Evolutionary conservation across 495 filamentous ascomycete genomes (phyloP).

Genomic region (Aspergillus incahuasiensis): DNA sequence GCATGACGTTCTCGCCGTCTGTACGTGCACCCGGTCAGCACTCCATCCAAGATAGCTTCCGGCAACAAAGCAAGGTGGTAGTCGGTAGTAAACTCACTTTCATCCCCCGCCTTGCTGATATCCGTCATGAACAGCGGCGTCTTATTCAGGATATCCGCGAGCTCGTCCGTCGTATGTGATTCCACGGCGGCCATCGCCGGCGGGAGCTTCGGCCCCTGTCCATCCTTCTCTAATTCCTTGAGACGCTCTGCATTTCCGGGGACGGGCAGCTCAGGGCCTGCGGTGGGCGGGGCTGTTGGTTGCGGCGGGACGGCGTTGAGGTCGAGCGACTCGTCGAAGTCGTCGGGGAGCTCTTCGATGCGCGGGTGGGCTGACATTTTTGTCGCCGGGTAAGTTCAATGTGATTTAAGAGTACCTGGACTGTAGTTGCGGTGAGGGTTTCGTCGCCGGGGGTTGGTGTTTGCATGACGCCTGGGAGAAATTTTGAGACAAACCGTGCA

Average conservation of each 20-base stretch:
- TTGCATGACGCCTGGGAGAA: not conserved
- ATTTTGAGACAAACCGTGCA: slow-evolving; percentile 34
- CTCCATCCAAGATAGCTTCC: not conserved
- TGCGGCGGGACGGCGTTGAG: slow-evolving; percentile 20
- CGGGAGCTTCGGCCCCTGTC: slow-evolving; percentile 44
- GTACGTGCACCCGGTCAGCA: not conserved
- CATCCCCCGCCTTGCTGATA: slow-evolving; percentile 63
- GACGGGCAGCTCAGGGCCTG: slow-evolving; percentile 36
- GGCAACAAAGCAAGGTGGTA: not conserved
- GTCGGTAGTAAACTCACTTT: slow-evolving; percentile 32
- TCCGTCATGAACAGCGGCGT: slow-evolving; percentile 94
- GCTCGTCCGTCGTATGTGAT: slow-evolving; percentile 63
- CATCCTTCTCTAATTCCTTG: slow-evolving; percentile 30
- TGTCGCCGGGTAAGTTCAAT: not conserved
- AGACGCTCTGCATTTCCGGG: slow-evolving; percentile 39
- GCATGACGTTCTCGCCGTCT: slow-evolving; percentile 63
- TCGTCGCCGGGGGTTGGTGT: not conserved
- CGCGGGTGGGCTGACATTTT: slow-evolving; percentile 45
- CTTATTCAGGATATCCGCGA: slow-evolving; percentile 70
- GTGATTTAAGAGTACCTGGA: not conserved
- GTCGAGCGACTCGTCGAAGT: slow-evolving; percentile 44
- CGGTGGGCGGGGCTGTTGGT: slow-evolving; percentile 17
- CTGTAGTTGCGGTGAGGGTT: not conserved
- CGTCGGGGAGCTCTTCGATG: slow-evolving; percentile 50
- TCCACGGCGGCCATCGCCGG: slow-evolving; percentile 54